A percentile compares a stretch with the other conserved stretches of the same genome.
phyloP scores from a whole-genome alignment of 257 asterid species.

The Leonotis leonurus region DNA sequence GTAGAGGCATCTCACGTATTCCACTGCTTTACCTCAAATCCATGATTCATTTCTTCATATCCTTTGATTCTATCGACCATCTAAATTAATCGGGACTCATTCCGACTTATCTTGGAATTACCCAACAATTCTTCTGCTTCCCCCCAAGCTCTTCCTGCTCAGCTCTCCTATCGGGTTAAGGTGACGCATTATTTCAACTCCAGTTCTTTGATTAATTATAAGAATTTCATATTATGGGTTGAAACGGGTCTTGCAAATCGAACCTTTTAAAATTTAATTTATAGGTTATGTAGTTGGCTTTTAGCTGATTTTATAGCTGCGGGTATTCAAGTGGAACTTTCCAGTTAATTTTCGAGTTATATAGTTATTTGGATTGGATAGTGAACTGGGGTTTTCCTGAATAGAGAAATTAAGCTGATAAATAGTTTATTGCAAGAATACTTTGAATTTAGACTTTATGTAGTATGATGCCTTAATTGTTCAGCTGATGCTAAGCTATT shows the following conservation, averaged over 20 bases:
- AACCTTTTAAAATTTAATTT: background rate
- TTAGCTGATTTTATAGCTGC: constrained; percentile 4
- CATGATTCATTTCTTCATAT: constrained; percentile 11
- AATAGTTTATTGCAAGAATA: background rate
- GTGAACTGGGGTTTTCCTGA: constrained; percentile 15
- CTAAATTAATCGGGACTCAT: background rate
- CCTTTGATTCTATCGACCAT: constrained; percentile 8
- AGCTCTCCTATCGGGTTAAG: constrained; percentile 11
- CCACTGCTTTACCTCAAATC: constrained; percentile 8
- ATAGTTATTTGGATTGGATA: background rate
- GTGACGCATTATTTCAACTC: constrained; percentile 11
- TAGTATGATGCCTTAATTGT: background rate
- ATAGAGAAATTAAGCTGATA: background rate
- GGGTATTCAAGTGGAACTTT: background rate
- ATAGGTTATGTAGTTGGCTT: background rate
- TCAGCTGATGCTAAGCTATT: background rate
- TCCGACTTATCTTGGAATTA: background rate
- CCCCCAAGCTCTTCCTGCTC: background rate
- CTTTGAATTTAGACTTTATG: background rate
- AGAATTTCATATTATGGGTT: background rate
- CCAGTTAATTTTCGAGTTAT: background rate
- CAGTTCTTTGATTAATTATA: background rate
- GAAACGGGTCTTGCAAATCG: constrained; percentile 10
- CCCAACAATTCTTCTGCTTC: background rate
- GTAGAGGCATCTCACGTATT: background rate